Evolutionary conservation across 1,139 yeast genomes (phyloP), one percentile per base, ranked within the genome.

Genomic region (Zygosaccharomyces pseudobailii): DNA sequence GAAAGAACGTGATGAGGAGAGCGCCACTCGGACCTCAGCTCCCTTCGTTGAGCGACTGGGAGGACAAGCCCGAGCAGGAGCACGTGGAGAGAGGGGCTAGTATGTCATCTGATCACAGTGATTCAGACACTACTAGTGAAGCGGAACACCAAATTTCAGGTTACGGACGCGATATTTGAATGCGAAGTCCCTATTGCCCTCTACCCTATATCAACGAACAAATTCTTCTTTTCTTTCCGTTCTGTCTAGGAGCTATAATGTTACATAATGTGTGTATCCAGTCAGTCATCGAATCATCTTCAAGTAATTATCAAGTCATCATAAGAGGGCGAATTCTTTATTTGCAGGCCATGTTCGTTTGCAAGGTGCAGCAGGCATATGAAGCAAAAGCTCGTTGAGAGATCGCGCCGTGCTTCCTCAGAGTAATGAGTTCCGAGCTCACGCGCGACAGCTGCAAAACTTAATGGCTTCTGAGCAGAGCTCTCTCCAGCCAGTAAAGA

Each of bases 371-470:
- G 70, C 52, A 87, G 69, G 61, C 96, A 87, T 51, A 88, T 87
- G 61, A 88, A 89, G 61, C 88, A 87, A 66, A 87, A 86, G 69
- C 95, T 84, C 0, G 96, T 88, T 1, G 96, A 86, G 7, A 89
- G 69, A 51, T 89, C 96, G 49, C 74, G 74, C 49, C 70, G 70
- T 42, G 76, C 71, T 43, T 79, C 84, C 4, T 70, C 63, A 3
- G 75, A 71, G 57, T 84, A 84, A 65, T 73, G 69, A 13, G 63
- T 66, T n/a, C 75, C 75, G n/a, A 83, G 75, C 24, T 75, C 73
- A 7, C 70, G 69, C 5, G 75, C 73, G 24, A 78, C 67, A 8
- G 68, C 66, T 0, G 71, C 63, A 45, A 74, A 67, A 32, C 51
- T 56, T 27, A 68, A 7, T n/a, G 31, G 23, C 39, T 22, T 34